phyloP scores from a whole-genome alignment of 257 asterid species.

The Pogostemon cablin region DNA sequence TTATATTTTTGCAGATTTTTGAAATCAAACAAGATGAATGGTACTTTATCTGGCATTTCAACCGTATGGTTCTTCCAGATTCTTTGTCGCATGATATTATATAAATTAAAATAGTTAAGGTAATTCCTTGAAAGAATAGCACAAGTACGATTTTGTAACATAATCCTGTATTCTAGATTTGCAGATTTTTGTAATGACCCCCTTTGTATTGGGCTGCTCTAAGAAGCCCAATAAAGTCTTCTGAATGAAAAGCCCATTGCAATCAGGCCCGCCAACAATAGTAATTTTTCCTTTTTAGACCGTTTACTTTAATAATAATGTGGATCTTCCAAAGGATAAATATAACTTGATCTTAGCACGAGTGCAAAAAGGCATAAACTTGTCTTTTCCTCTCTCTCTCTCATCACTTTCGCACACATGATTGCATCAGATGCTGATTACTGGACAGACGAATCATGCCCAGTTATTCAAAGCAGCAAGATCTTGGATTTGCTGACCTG shows the following conservation, averaged over 20 bases:
- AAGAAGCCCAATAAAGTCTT: background rate
- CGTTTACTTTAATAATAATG: background rate
- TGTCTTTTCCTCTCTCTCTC: background rate
- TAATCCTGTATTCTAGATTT: no score
- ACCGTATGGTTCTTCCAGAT: no score
- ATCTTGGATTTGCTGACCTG: conserved; percentile 36
- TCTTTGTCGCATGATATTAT: no score
- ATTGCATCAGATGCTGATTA: conserved; percentile 33
- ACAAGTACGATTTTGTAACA: no score
- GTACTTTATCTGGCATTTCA: no score
- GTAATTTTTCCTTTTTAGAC: background rate
- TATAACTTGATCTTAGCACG: background rate
- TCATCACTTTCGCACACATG: conserved; percentile 36
- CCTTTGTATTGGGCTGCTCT: no score
- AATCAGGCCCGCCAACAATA: background rate
- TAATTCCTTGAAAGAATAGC: no score
- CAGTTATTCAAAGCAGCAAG: conserved; percentile 14
- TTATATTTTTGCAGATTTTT: no score
- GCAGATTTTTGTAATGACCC: no score
- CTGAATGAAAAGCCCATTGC: background rate
- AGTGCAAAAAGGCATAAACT: conserved; percentile 9
- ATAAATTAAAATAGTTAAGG: no score
- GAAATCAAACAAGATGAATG: no score
- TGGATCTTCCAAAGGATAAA: background rate
- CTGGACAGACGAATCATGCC: conserved; percentile 10